Evolutionary conservation across 108 stramenopile genomes (phyloP).

Genomic region (Stephanodiscus triporus): DNA sequence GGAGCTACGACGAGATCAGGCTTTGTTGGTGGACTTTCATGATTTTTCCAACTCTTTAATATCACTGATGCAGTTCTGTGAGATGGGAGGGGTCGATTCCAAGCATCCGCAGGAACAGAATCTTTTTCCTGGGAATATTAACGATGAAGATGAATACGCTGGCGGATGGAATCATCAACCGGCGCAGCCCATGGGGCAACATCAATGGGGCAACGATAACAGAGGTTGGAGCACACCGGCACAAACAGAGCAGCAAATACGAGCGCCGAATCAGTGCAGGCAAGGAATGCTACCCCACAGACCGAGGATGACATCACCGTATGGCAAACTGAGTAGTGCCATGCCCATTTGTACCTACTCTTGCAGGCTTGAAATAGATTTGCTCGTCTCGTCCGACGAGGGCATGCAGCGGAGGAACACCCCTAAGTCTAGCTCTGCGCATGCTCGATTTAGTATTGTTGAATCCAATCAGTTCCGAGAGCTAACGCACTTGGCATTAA

Average conservation of each 20-base stretch:
- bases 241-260: slow-evolving; percentile 2
- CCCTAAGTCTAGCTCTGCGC: slow-evolving; percentile 3
- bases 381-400: slow-evolving; percentile 14
- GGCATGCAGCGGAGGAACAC: slow-evolving; percentile 25
- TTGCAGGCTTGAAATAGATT: slow-evolving; percentile 45
- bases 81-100: slow-evolving; percentile 28
- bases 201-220: slow-evolving; percentile 21
- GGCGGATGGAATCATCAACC: slow-evolving; percentile 3
- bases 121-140: not conserved
- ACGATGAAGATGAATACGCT: not conserved
- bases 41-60: slow-evolving; percentile 55
- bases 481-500: slow-evolving; percentile 52
- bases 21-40: slow-evolving; percentile 51
- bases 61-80: slow-evolving; percentile 45
- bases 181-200: slow-evolving; percentile 7
- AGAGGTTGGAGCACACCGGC: slow-evolving; percentile 24
- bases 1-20: slow-evolving; percentile 50
- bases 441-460: slow-evolving; percentile 55
- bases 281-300: slow-evolving; percentile 17
- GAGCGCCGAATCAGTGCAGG: slow-evolving; percentile 6
- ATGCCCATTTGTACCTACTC: slow-evolving; percentile 49
- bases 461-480: slow-evolving; percentile 61
- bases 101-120: slow-evolving; percentile 12
- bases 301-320: slow-evolving; percentile 30
- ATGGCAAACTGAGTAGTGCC: slow-evolving; percentile 10